Evolutionary conservation across 257 asterid species (phyloP), one percentile per base, ranked within the genome.

Genomic region (Gentiana straminea): DNA sequence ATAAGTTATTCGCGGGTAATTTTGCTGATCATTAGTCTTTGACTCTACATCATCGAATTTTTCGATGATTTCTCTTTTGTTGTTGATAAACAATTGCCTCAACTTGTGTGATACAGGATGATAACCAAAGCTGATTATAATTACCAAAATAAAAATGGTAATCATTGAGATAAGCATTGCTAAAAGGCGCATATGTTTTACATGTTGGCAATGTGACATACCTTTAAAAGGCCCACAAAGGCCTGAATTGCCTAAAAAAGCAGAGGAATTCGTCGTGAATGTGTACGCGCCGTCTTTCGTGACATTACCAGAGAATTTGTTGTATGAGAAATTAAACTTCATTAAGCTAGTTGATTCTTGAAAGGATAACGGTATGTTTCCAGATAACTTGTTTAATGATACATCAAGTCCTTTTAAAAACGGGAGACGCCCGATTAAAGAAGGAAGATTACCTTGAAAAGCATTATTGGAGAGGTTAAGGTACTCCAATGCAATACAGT

Each of bases 401-500:
- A 88, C 64, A 9, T 84, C 96, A 38, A 82, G 58, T 13, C 51
- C 75, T 75, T 68, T 69, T 53, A 88, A 82, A 39, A 72, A 84
- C 51, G 88, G 83, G 62, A 88, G 57, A 39, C 44, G 66, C 0
- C 94, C 96, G 5, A 88, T 47, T 5, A 84, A 62, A 4, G 24
- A 64, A 2, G 96, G 91, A 15, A 88, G 71, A 52, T 65, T 41
- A 7, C 90, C 96, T 69, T 72, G 69, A 5, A 84, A 57, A 4
- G 41, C 9, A 41, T 88, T 88, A 4, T 44, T 41, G 0, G 96
- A 84, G 0, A 79, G 54, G 45, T 81, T 84, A 51, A 88, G 77
- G 61, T 53, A 45, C 64, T 84, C 94, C 1, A 88, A 79, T 24
- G 95, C 94, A 54, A 84, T 74, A 74, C 96, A 88, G 74, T 88